Conservation (phyloP, 1,139 yeast species). For the Suhomyces terraborum region DNA sequence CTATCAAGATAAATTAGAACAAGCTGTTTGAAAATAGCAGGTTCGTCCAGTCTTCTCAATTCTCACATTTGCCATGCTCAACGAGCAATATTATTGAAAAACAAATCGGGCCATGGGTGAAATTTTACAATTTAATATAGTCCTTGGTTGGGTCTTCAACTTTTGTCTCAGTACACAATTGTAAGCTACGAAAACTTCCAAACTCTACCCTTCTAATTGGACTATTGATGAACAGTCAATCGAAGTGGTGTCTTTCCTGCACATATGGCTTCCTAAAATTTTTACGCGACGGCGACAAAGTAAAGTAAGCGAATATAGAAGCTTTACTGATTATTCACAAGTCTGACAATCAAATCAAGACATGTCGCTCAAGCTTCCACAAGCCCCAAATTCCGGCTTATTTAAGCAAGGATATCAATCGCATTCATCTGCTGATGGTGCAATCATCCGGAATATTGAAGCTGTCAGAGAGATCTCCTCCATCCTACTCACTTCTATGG, state of each 20-base stretch:
- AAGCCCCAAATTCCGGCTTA: slow-evolving; percentile 89
- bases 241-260: slow-evolving; percentile 3
- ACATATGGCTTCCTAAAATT: slow-evolving; percentile 7
- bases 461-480: slow-evolving; percentile 93
- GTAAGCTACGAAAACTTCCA: too few species aligned
- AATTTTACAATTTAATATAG: too few species aligned
- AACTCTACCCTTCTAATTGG: too few species aligned
- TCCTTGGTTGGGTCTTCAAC: too few species aligned
- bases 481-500: slow-evolving; percentile 92
- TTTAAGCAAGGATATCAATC: slow-evolving; percentile 97
- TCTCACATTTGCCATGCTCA: too few species aligned
- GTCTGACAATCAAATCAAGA: slow-evolving; percentile 3
- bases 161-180: too few species aligned
- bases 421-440: slow-evolving; percentile 89
- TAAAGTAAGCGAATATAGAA: not conserved
- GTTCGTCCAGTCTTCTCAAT: too few species aligned
- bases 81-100: too few species aligned
- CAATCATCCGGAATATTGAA: slow-evolving; percentile 84
- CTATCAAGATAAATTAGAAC: too few species aligned
- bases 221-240: not conserved
- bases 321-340: not conserved
- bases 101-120: too few species aligned
- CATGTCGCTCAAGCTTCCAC: slow-evolving; percentile 91
- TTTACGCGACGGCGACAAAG: slow-evolving; percentile 11
- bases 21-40: too few species aligned